Conservation (phyloP, 352 stramenopile species). For the Phytopythium chamaehyphon region DNA sequence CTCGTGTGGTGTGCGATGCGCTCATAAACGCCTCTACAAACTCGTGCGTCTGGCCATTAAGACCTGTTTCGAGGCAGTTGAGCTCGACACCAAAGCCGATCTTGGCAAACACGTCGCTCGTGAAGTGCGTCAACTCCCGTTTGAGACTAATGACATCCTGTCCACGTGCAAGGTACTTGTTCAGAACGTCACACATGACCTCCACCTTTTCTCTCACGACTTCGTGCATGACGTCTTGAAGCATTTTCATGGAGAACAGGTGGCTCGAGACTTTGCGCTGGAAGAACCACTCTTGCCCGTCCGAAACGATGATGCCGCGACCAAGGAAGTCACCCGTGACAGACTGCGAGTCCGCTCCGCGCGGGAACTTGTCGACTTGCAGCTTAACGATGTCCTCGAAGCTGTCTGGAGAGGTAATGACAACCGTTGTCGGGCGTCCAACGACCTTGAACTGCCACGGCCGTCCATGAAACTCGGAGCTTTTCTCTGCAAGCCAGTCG, state of each 20-base stretch:
- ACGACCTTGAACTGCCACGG: constrained; percentile 38
- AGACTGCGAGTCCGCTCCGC: constrained; percentile 29
- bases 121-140: constrained; percentile 44
- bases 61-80: constrained; percentile 24
- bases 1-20: constrained; percentile 28
- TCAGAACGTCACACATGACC: constrained; percentile 25
- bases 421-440: constrained; percentile 23
- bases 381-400: constrained; percentile 50
- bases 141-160: constrained; percentile 28
- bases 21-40: constrained; percentile 50
- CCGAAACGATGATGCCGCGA: constrained; percentile 34
- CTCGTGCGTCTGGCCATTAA: constrained; percentile 23
- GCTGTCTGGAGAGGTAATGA: constrained; percentile 28
- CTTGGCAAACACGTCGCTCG: constrained; percentile 63
- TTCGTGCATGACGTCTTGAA: constrained; percentile 38
- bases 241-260: constrained; percentile 67
- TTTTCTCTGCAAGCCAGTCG: constrained; percentile 51
- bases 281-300: constrained; percentile 42
- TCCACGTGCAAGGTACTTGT: constrained; percentile 11
- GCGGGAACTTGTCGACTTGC: constrained; percentile 66
- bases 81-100: constrained; percentile 49
- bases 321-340: constrained; percentile 55
- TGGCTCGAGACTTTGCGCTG: constrained; percentile 83
- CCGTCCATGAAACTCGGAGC: constrained; percentile 13
- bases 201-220: constrained; percentile 25